These are phyloP conservation scores for Solanum medicagineum DNA, from an alignment of 257 asterid genomes.

Conservation along the genomic window DNA sequence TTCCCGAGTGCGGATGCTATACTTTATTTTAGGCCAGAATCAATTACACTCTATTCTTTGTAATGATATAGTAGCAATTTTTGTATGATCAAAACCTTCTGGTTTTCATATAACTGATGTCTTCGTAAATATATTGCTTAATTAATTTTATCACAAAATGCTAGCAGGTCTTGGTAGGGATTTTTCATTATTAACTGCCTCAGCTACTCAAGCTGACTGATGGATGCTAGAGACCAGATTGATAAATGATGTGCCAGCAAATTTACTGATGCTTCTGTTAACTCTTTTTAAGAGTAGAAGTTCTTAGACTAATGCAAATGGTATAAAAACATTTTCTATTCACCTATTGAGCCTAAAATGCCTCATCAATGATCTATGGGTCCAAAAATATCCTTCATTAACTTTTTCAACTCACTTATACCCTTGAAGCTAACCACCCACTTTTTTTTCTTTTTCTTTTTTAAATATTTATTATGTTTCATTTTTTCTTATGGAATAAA, in stretches of 20 bases:
- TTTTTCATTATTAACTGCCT: not conserved
- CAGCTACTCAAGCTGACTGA: not conserved
- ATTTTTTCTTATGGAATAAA: too few species aligned
- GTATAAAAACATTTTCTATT: rapidly evolving
- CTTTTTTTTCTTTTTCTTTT: too few species aligned
- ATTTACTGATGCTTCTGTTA: not conserved
- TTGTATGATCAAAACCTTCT: not conserved
- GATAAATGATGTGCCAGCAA: not conserved
- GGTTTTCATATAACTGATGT: not conserved
- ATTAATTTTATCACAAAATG: not conserved
- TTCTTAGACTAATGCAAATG: too few species aligned
- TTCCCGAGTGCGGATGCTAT: not conserved
- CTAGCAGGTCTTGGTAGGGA: not conserved
- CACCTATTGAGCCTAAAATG: too few species aligned
- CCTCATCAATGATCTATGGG: rapidly evolving
- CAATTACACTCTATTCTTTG: not conserved
- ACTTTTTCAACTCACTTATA: too few species aligned
- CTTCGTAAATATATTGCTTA: not conserved
- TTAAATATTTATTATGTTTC: too few species aligned
- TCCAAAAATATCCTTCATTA: too few species aligned
- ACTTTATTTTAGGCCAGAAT: not conserved
- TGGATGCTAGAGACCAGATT: not conserved
- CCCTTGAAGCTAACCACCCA: too few species aligned
- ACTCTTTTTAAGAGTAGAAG: not conserved
- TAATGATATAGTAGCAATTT: not conserved